Percentiles rank a stretch among this genome's conserved stretches.
Evolutionary conservation across 371 early-diverging fungal genomes (phyloP).

Genomic region (Dipsacomyces acuminosporus): DNA sequence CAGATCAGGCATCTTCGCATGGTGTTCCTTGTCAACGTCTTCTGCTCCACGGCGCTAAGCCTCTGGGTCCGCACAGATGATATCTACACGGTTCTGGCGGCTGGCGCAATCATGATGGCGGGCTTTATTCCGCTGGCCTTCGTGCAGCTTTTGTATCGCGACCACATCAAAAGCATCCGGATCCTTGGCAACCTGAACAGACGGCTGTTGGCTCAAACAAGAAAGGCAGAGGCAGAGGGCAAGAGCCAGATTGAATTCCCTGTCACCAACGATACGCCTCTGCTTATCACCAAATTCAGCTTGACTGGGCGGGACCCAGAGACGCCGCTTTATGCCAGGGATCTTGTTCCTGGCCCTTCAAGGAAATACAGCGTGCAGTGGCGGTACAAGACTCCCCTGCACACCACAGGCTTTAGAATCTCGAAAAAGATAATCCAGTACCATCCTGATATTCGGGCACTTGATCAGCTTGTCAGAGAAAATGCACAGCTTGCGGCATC

Average conservation of each 20-base stretch:
- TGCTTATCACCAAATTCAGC: conserved; percentile 24
- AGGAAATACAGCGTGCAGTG: conserved; percentile 30
- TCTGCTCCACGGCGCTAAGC: conserved; percentile 17
- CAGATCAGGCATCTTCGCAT: conserved; percentile 21
- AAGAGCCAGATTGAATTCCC: conserved; percentile 39
- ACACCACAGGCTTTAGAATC: conserved; percentile 13
- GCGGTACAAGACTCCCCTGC: conserved; percentile 8
- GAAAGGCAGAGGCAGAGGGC: conserved; percentile 8
- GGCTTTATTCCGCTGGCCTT: conserved; percentile 31
- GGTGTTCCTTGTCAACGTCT: conserved; percentile 31
- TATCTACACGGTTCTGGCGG: conserved; percentile 22
- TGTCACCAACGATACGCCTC: conserved; percentile 21
- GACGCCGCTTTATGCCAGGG: conserved; percentile 19
- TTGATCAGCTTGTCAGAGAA: conserved; percentile 24
- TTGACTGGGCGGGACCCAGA: conserved; percentile 21
- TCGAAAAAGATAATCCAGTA: conserved; percentile 30
- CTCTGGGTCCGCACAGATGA: conserved; percentile 29
- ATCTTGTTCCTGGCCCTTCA: conserved; percentile 23
- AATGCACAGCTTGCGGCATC: conserved; percentile 8
- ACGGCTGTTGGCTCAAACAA: conserved; percentile 1
- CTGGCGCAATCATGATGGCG: conserved; percentile 15
- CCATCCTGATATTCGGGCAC: conserved; percentile 29
- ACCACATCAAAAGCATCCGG: conserved; percentile 31
- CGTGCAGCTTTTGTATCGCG: conserved; percentile 21
- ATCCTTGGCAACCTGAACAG: conserved; percentile 27